Evolutionary conservation across 192 early-diverging fungal species (phyloP), one percentile per base, ranked within the genome.

Genomic region (Mycoemilia scoparia): DNA sequence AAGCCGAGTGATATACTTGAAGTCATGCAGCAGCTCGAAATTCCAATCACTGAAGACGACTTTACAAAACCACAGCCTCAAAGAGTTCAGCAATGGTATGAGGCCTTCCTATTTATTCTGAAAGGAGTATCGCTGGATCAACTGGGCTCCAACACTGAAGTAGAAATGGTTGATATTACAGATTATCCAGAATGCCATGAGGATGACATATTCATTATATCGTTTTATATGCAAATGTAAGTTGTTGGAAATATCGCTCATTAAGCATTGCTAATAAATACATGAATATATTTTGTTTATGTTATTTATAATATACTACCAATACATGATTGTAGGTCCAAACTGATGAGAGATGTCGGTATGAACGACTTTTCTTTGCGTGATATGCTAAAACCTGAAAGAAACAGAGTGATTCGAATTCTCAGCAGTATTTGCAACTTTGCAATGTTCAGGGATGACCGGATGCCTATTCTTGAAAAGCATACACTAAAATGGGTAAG

Each of bases 341-440:
- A 57, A 11, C 61, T 87, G 31, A 64, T 87, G 56, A 31, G 43
- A 9, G 69, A 77, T 6, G 73, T 81, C 1, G 84, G 87, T 7
- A 50, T 82, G 1, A 54, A 67, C 7, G 79, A 82, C 46, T 85
- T 87, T 54, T 69, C 65, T 24, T 59, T 83, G 9, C 60, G 74
- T 21, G 87, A 91, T 43, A 46, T 91, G 32, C 54, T 83, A 12
- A 73, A 69, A n/a, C 87, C 87, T 0, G 78, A 84, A 44, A 63
- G 74, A 0, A 55, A 44, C 0, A 66, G 74, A 3, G 54, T 84
- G 18, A 50, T 74, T 0, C 54, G 64, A n/a, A 68, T 82, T n/a
- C 60, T 92, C 7, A 80, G 76, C 51, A 79, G 69, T 5, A 57
- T 87, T 15, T 84, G 85, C 45, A 92, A 92, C 46, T 92, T 84